Conservation (phyloP, 2,329 filamentous ascomycete genomes). For the Penicillium brasilianum region DNA sequence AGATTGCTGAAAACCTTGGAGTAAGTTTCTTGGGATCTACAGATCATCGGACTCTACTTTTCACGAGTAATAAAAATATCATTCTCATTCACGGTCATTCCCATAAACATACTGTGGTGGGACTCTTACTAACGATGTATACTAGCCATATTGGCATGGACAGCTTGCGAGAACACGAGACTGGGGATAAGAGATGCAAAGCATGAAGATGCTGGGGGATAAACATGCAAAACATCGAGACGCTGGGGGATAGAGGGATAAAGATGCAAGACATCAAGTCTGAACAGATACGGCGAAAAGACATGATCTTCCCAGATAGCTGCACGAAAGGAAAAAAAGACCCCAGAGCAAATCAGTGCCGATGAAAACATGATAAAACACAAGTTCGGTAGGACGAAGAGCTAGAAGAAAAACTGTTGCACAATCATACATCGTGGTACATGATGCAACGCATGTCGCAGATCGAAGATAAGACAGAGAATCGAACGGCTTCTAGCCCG, state of each 20-base stretch:
- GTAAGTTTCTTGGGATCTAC: too few species aligned
- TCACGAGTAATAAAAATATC: too few species aligned
- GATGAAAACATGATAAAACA: slow-evolving; percentile 20
- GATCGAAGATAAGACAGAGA: slow-evolving; percentile 13
- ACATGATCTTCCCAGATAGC: slow-evolving; percentile 13
- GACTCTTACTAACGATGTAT: too few species aligned
- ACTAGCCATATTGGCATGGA: too few species aligned
- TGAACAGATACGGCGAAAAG: slow-evolving; percentile 32
- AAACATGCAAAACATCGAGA: slow-evolving; percentile 12
- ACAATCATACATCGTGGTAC: slow-evolving; percentile 26
- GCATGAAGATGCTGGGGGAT: neutral
- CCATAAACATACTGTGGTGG: too few species aligned
- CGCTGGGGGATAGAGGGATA: too few species aligned
- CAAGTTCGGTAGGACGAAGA: slow-evolving; percentile 9
- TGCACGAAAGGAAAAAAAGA: slow-evolving; percentile 18
- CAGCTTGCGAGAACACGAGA: neutral
- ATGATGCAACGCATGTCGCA: slow-evolving; percentile 26
- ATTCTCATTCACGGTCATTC: too few species aligned
- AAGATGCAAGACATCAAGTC: slow-evolving; percentile 21
- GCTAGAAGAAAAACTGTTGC: slow-evolving; percentile 12
- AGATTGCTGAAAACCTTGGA: too few species aligned
- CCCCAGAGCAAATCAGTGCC: slow-evolving; percentile 16
- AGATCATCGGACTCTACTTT: too few species aligned
- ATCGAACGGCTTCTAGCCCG: neutral
- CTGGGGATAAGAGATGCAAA: neutral